A percentile compares a stretch with the other conserved stretches of the same genome.
These are phyloP conservation scores for Xanthoconium separans DNA, from an alignment of 1,284 basidiomycete genomes.

Conservation along the genomic window DNA sequence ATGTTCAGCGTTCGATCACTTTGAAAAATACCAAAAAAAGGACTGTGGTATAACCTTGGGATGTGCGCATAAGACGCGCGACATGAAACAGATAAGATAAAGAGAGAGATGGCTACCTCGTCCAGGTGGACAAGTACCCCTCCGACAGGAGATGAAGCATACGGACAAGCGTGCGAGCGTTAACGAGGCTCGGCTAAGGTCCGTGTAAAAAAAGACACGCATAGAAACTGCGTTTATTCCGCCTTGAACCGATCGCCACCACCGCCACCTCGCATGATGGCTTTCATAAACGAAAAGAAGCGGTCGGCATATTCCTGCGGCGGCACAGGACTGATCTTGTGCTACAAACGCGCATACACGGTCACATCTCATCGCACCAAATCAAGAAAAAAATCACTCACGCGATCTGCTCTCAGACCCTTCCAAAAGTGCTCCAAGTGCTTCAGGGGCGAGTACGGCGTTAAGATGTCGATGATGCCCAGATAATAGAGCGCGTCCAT, in stretches of 20 bases:
- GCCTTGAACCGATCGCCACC: conserved; percentile 63
- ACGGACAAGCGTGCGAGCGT: not conserved
- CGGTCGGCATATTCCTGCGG: conserved; percentile 83
- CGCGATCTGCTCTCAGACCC: conserved; percentile 81
- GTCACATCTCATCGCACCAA: not conserved
- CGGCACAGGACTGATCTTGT: conserved; percentile 91
- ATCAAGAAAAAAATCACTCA: conserved; percentile 41
- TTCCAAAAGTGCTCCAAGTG: conserved; percentile 92
- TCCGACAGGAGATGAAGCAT: conserved; percentile 21
- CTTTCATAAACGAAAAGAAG: conserved; percentile 86
- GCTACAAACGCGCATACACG: conserved; percentile 44
- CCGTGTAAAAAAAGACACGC: not conserved
- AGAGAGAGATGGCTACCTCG: not conserved
- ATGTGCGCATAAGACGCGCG: conserved; percentile 9
- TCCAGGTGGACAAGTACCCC: not conserved
- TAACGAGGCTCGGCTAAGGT: not conserved
- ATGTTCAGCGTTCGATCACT: no score
- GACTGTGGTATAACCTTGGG: conserved; percentile 19
- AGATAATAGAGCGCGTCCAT: conserved; percentile 90
- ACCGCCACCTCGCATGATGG: conserved; percentile 82
- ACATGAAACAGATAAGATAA: not conserved
- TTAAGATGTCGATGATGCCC: conserved; percentile 93
- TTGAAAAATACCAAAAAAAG: not conserved
- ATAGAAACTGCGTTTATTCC: conserved; percentile 29
- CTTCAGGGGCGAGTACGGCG: conserved; percentile 83